phyloP scores from a whole-genome alignment of 768 basidiomycete genomes.

The Podaxis sp. region DNA sequence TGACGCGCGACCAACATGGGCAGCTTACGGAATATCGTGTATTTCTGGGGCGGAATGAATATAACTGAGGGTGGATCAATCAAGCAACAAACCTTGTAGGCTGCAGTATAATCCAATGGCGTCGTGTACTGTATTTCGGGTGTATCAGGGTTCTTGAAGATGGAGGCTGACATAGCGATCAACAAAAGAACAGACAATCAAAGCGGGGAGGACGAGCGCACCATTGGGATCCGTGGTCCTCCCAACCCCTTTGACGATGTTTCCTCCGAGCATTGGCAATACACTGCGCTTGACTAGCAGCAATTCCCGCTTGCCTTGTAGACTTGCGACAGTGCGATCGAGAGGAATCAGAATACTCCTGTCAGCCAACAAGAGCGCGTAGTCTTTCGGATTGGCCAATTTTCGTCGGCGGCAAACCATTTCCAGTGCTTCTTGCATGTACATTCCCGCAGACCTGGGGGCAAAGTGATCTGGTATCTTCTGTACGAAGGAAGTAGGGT shows the following conservation, averaged over 20 bases:
- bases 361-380: constrained; percentile 72
- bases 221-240: constrained; percentile 92
- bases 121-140: constrained; percentile 55
- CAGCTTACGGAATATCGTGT: constrained; percentile 89
- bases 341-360: constrained; percentile 81
- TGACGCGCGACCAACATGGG: constrained; percentile 92
- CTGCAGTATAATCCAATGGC: constrained; percentile 75
- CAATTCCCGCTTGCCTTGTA: constrained; percentile 85
- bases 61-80: not conserved
- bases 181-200: not conserved
- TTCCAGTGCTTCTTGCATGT: constrained; percentile 95
- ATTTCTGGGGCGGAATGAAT: constrained; percentile 55
- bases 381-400: constrained; percentile 70
- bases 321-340: constrained; percentile 93
- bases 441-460: constrained; percentile 82
- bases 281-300: constrained; percentile 77
- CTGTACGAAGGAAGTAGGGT: not conserved
- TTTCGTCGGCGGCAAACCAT: constrained; percentile 72
- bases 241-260: constrained; percentile 61
- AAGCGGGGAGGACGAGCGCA: constrained; percentile 28
- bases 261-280: constrained; percentile 69
- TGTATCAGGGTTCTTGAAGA: constrained; percentile 87
- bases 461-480: not conserved
- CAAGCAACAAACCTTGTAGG: constrained; percentile 68
- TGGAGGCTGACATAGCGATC: constrained; percentile 60